Conservation (phyloP, 768 basidiomycete genomes). For the Leucocoprinus birnbaumii region DNA sequence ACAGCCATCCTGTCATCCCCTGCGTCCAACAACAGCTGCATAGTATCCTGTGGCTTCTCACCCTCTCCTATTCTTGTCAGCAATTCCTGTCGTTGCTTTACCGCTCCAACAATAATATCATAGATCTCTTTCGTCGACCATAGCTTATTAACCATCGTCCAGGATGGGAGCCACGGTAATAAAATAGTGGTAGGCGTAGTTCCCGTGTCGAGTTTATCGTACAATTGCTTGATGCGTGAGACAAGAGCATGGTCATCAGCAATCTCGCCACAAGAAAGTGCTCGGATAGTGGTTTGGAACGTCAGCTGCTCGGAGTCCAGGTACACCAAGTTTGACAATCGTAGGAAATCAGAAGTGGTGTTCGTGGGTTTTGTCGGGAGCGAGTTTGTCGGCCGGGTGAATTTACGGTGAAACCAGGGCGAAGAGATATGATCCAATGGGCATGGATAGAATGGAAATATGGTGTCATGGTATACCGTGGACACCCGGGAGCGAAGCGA, state of each 20-base stretch:
- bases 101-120: constrained; percentile 57
- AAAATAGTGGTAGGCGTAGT: constrained; percentile 74
- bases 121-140: constrained; percentile 77
- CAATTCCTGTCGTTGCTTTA: constrained; percentile 44
- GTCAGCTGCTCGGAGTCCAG: constrained; percentile 40
- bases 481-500: neutral
- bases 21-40: constrained; percentile 72
- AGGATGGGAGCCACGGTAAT: constrained; percentile 74
- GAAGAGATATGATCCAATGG: neutral
- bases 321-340: neutral
- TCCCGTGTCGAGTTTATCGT: constrained; percentile 65
- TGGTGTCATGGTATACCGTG: neutral
- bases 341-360: neutral
- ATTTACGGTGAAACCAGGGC: constrained; percentile 8
- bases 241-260: constrained; percentile 64
- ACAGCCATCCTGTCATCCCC: constrained; percentile 67
- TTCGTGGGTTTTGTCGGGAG: neutral
- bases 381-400: constrained; percentile 3
- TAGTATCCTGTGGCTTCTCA: constrained; percentile 56
- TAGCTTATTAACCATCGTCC: constrained; percentile 68
- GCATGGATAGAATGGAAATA: neutral
- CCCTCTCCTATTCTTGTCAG: constrained; percentile 37
- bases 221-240: constrained; percentile 57
- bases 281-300: constrained; percentile 72
- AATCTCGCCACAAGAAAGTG: constrained; percentile 65